phyloP scores from a whole-genome alignment of 2,329 filamentous ascomycete genomes.

The Aspergillus sojae region DNA sequence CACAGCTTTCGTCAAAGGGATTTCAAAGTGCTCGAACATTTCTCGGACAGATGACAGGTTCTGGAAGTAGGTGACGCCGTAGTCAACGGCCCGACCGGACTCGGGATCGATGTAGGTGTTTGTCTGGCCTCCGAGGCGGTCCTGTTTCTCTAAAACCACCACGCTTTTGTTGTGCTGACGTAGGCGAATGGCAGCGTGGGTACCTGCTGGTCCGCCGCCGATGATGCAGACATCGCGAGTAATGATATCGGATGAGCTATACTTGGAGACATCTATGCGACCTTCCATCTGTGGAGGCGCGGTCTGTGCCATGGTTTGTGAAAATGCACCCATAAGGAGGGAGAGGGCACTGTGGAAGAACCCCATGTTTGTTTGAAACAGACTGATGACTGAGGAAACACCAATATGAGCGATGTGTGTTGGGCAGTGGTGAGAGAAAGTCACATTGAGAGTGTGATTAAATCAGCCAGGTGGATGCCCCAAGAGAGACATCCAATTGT shows the following conservation, averaged over 20 bases:
- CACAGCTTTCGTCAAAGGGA: conserved; percentile 7
- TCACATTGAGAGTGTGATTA: no score
- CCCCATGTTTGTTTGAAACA: no score
- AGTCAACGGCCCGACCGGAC: conserved; percentile 26
- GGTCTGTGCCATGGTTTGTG: no score
- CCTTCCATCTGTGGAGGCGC: no score
- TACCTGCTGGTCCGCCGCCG: conserved; percentile 34
- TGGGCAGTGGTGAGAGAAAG: no score
- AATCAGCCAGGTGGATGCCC: no score
- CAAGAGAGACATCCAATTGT: no score
- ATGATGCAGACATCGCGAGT: conserved; percentile 30
- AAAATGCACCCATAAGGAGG: no score
- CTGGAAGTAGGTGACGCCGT: conserved; percentile 30
- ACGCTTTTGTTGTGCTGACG: conserved; percentile 28
- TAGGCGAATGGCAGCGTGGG: conserved; percentile 33
- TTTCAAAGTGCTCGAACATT: conserved; percentile 28
- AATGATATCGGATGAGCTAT: not conserved
- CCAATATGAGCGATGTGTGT: no score
- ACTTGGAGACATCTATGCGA: no score
- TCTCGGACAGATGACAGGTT: conserved; percentile 23
- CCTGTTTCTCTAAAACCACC: conserved; percentile 28
- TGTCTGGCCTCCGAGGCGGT: conserved; percentile 30
- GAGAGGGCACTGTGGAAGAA: no score
- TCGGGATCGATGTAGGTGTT: conserved; percentile 26
- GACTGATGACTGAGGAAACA: no score